Conservation (phyloP, 106 monocot genomes). For the Platanthera guangdongensis region DNA sequence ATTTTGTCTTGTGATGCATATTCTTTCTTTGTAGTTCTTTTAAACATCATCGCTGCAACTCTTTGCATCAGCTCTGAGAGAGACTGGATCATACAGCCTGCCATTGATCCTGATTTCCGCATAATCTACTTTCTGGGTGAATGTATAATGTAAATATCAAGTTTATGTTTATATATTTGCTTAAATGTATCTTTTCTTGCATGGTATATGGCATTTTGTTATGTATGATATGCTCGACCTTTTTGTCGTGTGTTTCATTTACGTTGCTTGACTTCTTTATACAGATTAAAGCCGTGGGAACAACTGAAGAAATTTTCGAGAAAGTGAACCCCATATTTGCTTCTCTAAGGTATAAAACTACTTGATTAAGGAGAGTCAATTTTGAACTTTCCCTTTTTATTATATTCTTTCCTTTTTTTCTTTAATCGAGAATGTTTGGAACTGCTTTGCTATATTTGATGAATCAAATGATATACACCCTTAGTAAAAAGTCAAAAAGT, state of each 20-base stretch:
- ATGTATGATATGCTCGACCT: neutral
- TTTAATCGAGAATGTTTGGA: neutral
- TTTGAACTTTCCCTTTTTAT: neutral
- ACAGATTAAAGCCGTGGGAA: constrained; percentile 5
- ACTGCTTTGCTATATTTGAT: neutral
- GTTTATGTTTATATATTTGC: neutral
- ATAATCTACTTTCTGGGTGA: neutral
- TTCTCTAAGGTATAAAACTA: constrained; percentile 1
- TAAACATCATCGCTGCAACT: neutral
- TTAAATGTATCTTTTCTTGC: neutral
- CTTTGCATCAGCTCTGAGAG: neutral
- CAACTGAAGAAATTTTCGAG: neutral
- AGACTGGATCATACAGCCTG: neutral
- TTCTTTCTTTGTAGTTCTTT: neutral
- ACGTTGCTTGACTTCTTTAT: neutral
- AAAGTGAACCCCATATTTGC: neutral
- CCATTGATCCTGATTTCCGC: neutral
- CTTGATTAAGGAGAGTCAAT: no score
- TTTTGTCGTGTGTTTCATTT: neutral
- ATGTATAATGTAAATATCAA: neutral
- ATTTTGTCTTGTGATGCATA: neutral
- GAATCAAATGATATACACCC: neutral
- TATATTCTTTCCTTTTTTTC: neutral
- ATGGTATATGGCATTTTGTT: no score
- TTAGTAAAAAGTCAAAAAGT: neutral